A percentile compares a stretch with the other conserved stretches of the same genome.
Evolutionary conservation across 805 yeast genomes (phyloP).

Genomic region (Saccharomyces kudriavzevii): DNA sequence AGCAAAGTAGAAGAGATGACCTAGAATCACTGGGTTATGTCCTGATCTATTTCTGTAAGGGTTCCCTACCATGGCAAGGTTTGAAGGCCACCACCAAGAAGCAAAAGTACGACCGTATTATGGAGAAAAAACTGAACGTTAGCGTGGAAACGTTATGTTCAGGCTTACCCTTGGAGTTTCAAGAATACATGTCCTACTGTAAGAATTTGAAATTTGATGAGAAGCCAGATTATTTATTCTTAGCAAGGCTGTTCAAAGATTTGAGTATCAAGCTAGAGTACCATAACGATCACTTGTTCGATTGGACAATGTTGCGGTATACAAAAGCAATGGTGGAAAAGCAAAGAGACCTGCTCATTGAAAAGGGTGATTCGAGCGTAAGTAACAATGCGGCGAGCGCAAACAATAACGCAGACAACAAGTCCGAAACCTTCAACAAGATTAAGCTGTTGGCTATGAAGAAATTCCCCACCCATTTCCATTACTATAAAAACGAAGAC

Average conservation of each 20-base stretch:
- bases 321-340: slow-evolving; percentile 32
- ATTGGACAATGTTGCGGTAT: slow-evolving; percentile 71
- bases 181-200: slow-evolving; percentile 81
- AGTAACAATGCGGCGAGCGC: slow-evolving; percentile 3
- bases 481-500: slow-evolving; percentile 25
- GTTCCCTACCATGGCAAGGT: slow-evolving; percentile 98
- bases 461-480: slow-evolving; percentile 30
- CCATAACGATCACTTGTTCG: slow-evolving; percentile 90
- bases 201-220: slow-evolving; percentile 92
- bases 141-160: slow-evolving; percentile 84
- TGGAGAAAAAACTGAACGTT: slow-evolving; percentile 92
- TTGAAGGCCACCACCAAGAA: slow-evolving; percentile 96
- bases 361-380: slow-evolving; percentile 3
- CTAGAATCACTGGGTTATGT: slow-evolving; percentile 93
- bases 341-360: slow-evolving; percentile 15
- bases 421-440: slow-evolving; percentile 26
- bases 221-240: slow-evolving; percentile 87
- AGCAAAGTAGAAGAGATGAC: slow-evolving; percentile 94
- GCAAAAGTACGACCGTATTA: slow-evolving; percentile 92
- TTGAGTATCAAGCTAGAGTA: slow-evolving; percentile 83
- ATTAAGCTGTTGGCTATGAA: slow-evolving; percentile 29
- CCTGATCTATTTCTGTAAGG: slow-evolving; percentile 87
- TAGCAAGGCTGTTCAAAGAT: slow-evolving; percentile 87
- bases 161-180: slow-evolving; percentile 88
- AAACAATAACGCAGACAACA: slow-evolving; percentile 6